A percentile compares a stretch with the other conserved stretches of the same genome.
phyloP scores from a whole-genome alignment of 2,329 filamentous ascomycete species.

The Westerdykella sp. region DNA sequence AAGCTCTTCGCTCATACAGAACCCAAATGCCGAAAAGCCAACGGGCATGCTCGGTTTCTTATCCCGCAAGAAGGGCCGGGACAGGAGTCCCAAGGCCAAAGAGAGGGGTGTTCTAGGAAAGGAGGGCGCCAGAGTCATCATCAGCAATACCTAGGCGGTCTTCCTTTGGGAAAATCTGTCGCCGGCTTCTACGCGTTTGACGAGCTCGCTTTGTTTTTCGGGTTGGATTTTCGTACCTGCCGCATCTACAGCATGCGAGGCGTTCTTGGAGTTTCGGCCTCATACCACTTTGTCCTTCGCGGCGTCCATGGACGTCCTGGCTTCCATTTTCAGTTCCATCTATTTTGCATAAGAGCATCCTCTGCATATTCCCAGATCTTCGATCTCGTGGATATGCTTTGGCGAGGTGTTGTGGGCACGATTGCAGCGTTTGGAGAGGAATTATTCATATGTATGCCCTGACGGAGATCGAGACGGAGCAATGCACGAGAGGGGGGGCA shows the following conservation, averaged over 20 bases:
- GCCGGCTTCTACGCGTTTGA: conserved; percentile 10
- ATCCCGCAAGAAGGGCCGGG: conserved; percentile 79
- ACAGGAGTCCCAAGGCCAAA: conserved; percentile 88
- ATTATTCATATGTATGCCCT: too few species aligned
- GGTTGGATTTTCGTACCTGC: conserved; percentile 9
- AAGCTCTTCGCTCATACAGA: conserved; percentile 61
- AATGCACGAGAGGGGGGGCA: too few species aligned
- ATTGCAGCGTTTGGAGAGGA: too few species aligned
- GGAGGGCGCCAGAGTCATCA: conserved; percentile 69
- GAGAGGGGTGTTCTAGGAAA: conserved; percentile 92
- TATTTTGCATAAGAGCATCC: conserved; percentile 7
- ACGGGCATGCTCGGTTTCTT: conserved; percentile 87
- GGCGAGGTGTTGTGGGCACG: too few species aligned
- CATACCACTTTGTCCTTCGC: conserved; percentile 14
- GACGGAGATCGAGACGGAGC: too few species aligned
- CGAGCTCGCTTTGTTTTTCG: conserved; percentile 24
- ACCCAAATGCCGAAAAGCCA: conserved; percentile 41
- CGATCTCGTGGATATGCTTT: too few species aligned
- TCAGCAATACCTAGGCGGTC: conserved; percentile 36
- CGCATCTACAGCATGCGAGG: conserved; percentile 16
- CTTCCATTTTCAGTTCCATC: conserved; percentile 1
- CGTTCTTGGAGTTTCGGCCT: conserved; percentile 21
- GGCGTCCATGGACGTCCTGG: conserved; percentile 2
- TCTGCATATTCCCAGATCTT: too few species aligned
- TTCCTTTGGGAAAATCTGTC: background rate